Evolutionary conservation across 352 stramenopile species (phyloP).

Genomic region (Globisporangium rhizosaccharum): DNA sequence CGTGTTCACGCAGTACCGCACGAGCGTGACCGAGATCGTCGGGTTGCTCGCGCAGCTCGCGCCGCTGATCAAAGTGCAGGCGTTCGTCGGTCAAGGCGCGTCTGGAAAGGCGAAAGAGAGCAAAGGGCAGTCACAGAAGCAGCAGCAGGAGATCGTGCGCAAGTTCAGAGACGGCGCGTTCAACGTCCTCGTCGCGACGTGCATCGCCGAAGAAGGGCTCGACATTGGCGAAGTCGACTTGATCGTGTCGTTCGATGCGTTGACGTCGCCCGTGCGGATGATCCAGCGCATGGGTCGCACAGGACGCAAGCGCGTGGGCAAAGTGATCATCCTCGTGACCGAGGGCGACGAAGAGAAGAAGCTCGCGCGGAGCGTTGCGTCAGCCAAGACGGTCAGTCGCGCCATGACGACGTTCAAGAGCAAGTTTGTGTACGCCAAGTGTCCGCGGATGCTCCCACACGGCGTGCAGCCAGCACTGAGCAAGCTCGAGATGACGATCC

Average conservation of each 20-base stretch:
- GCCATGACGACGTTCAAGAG: constrained; percentile 86
- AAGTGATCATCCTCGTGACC: constrained; percentile 85
- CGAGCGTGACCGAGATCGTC: constrained; percentile 94
- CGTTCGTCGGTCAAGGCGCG: constrained; percentile 92
- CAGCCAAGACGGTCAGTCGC: constrained; percentile 73
- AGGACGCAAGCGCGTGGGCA: constrained; percentile 92
- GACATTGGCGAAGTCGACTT: constrained; percentile 95
- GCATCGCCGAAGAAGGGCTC: constrained; percentile 94
- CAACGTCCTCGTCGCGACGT: constrained; percentile 93
- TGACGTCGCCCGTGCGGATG: constrained; percentile 94
- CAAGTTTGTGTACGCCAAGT: constrained; percentile 84
- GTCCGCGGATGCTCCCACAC: constrained; percentile 63
- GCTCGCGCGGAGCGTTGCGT: constrained; percentile 62
- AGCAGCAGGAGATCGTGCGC: constrained; percentile 93
- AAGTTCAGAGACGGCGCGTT: constrained; percentile 85
- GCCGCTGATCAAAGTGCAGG: constrained; percentile 83
- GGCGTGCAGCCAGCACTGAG: constrained; percentile 43
- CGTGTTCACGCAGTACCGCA: constrained; percentile 97
- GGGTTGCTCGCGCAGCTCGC: constrained; percentile 53
- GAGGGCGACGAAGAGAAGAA: constrained; percentile 90
- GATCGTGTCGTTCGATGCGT: constrained; percentile 92
- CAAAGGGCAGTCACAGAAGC: constrained; percentile 91
- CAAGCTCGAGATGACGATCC: constrained; percentile 67
- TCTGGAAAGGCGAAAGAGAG: constrained; percentile 78
- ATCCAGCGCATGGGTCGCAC: constrained; percentile 96